phyloP scores from a whole-genome alignment of 768 basidiomycete species.

The Tricholoma furcatifolium region DNA sequence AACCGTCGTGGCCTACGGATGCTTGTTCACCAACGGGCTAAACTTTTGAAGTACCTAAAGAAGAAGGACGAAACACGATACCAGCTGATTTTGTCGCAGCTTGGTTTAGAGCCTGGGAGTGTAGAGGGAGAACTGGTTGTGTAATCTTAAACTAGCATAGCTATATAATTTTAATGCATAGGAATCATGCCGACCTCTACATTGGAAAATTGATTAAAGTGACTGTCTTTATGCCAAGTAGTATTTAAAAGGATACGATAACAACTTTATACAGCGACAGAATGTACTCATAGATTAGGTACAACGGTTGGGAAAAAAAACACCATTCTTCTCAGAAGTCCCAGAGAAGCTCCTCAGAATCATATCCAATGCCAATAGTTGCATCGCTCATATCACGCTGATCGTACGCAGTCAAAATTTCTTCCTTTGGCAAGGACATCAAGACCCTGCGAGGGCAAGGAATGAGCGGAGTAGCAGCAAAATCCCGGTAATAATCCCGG shows the following conservation, averaged over 20 bases:
- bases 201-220: too few relatives aligned
- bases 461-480: slow-evolving; percentile 15
- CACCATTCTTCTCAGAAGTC: too few relatives aligned
- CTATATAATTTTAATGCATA: slow-evolving; percentile 3
- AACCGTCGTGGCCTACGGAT: slow-evolving; percentile 75
- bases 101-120: slow-evolving; percentile 75
- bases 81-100: slow-evolving; percentile 62
- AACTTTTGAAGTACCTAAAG: slow-evolving; percentile 78
- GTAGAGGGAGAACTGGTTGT: slow-evolving; percentile 92
- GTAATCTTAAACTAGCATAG: slow-evolving; percentile 22
- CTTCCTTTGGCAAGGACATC: too few relatives aligned
- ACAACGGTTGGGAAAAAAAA: too few relatives aligned
- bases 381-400: too few relatives aligned
- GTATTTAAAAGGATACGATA: background rate
- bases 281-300: too few relatives aligned
- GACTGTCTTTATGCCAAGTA: too few relatives aligned
- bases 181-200: too few relatives aligned
- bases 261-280: too few relatives aligned
- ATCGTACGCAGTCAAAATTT: too few relatives aligned
- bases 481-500: slow-evolving; percentile 29
- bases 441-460: background rate
- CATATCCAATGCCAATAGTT: too few relatives aligned
- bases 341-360: too few relatives aligned
- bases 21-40: slow-evolving; percentile 82
- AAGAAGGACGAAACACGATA: slow-evolving; percentile 65